phyloP scores from a whole-genome alignment of 1,284 basidiomycete genomes.

The Albatrellus sp. region DNA sequence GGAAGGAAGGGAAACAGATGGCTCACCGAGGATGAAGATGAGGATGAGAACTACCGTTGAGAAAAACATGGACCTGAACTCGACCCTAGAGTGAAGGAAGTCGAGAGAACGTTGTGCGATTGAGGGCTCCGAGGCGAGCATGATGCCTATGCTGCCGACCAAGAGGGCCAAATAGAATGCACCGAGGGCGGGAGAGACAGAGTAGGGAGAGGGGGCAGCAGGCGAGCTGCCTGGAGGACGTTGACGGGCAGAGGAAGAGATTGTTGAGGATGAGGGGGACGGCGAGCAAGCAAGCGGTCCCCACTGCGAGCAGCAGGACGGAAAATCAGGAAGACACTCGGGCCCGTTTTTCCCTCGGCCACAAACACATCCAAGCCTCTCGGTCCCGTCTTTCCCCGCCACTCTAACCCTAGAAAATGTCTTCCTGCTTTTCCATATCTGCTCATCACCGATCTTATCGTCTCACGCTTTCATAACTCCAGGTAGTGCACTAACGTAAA shows the following conservation, averaged over 20 bases:
- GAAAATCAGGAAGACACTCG: background rate
- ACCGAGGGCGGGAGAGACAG: conserved; percentile 21
- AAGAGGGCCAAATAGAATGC: conserved; percentile 29
- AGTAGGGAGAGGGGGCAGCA: background rate
- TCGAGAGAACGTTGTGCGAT: conserved; percentile 29
- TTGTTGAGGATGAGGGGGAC: background rate
- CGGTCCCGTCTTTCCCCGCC: background rate
- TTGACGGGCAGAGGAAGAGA: background rate
- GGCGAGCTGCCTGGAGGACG: background rate
- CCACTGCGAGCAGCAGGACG: background rate
- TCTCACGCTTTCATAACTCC: no score
- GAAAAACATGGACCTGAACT: conserved; percentile 56
- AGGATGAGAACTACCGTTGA: conserved; percentile 55
- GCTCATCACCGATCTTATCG: no score
- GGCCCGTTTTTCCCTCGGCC: background rate
- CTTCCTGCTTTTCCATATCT: no score
- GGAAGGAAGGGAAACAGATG: conserved; percentile 4
- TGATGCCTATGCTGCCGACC: conserved; percentile 41
- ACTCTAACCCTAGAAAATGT: background rate
- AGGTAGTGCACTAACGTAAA: no score
- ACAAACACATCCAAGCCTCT: background rate
- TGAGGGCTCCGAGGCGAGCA: conserved; percentile 45
- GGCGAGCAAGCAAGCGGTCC: background rate
- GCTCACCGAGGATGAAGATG: conserved; percentile 60
- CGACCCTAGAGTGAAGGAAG: conserved; percentile 40